These are phyloP conservation scores for Sanguinoderma infundibulare DNA, from an alignment of 1,284 basidiomycete species.

Conservation along the genomic window DNA sequence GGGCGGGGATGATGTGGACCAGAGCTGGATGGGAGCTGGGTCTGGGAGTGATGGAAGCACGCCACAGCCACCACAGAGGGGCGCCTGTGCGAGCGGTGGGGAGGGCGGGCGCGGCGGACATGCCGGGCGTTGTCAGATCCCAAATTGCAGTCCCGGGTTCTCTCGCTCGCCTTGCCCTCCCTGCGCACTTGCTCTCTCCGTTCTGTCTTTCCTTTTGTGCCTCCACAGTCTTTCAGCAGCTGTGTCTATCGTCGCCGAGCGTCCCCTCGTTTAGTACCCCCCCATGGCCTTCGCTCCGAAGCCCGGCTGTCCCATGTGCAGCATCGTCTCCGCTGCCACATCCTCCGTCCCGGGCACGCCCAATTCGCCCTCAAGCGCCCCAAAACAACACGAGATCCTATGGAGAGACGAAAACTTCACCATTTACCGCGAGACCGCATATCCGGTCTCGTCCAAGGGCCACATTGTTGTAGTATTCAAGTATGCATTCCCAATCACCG, in stretches of 20 bases:
- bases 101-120: background rate
- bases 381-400: slow-evolving; percentile 59
- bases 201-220: background rate
- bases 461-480: slow-evolving; percentile 78
- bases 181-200: background rate
- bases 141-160: background rate
- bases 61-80: background rate
- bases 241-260: background rate
- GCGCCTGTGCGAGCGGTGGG: background rate
- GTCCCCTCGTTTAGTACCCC: slow-evolving; percentile 1
- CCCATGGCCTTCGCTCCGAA: slow-evolving; percentile 61
- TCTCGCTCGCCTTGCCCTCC: background rate
- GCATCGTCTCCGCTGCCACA: slow-evolving; percentile 63
- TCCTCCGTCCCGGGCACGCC: slow-evolving; percentile 46
- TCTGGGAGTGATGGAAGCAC: background rate
- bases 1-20: too few species aligned
- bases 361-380: slow-evolving; percentile 47
- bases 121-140: background rate
- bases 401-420: slow-evolving; percentile 80
- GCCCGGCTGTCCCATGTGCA: slow-evolving; percentile 74
- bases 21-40: too few species aligned
- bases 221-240: background rate
- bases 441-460: slow-evolving; percentile 70
- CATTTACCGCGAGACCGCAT: slow-evolving; percentile 65
- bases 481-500: slow-evolving; percentile 52